These are phyloP conservation scores for Exophiala alcalophila DNA, from an alignment of 2,329 filamentous ascomycete genomes.

Conservation along the genomic window DNA sequence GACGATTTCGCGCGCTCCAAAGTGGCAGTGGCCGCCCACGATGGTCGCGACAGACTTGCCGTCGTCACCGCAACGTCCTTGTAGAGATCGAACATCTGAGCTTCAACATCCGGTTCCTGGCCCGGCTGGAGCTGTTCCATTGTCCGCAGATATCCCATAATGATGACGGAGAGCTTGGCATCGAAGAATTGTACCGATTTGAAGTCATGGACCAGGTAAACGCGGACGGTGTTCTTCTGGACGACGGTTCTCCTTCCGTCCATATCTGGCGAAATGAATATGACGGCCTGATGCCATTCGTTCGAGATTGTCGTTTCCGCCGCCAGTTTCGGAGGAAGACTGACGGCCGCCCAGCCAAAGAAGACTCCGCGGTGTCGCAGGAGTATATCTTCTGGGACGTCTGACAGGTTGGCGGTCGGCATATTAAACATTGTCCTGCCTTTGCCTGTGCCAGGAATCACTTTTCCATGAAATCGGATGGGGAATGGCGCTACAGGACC, in stretches of 20 bases:
- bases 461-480: slow-evolving; percentile 50
- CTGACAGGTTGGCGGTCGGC: slow-evolving; percentile 55
- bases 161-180: slow-evolving; percentile 50
- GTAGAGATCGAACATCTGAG: slow-evolving; percentile 36
- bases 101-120: slow-evolving; percentile 37
- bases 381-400: slow-evolving; percentile 53
- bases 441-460: slow-evolving; percentile 46
- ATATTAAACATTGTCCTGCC: slow-evolving; percentile 44
- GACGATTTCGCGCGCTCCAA: slow-evolving; percentile 34
- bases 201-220: slow-evolving; percentile 56
- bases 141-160: slow-evolving; percentile 60
- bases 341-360: slow-evolving; percentile 60
- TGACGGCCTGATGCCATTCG: slow-evolving; percentile 59
- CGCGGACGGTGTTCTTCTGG: slow-evolving; percentile 50
- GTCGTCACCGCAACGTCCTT: slow-evolving; percentile 41
- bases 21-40: slow-evolving; percentile 39
- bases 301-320: slow-evolving; percentile 36
- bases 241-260: slow-evolving; percentile 48
- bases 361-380: slow-evolving; percentile 60
- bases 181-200: slow-evolving; percentile 43
- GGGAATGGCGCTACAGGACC: slow-evolving; percentile 57
- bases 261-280: slow-evolving; percentile 55
- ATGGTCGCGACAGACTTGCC: slow-evolving; percentile 38
- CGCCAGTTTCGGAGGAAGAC: slow-evolving; percentile 34
- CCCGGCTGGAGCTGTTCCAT: slow-evolving; percentile 37